phyloP scores from a whole-genome alignment of 495 filamentous ascomycete genomes.

The Cercophora sp. region DNA sequence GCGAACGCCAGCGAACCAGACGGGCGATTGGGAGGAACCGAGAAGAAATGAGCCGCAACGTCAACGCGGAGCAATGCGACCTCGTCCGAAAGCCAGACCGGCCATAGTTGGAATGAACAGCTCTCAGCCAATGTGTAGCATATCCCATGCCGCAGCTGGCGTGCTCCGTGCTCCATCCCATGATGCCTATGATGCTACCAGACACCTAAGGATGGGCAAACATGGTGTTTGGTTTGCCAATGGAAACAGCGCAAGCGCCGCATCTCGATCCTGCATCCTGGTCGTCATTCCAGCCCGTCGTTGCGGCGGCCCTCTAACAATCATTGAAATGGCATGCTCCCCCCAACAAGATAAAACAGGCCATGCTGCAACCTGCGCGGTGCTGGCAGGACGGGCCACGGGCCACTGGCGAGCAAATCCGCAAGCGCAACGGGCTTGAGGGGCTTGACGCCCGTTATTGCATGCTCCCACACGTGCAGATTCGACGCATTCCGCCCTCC shows the following conservation, averaged over 20 bases:
- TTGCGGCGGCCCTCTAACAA: neutral
- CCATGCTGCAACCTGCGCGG: conserved; percentile 4
- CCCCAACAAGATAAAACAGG: conserved; percentile 6
- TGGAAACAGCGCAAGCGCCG: conserved; percentile 6
- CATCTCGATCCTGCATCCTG: neutral
- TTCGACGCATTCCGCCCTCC: conserved; percentile 9
- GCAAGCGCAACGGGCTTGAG: neutral
- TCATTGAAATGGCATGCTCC: conserved; percentile 4
- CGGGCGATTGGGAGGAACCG: neutral
- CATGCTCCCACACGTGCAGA: conserved; percentile 4
- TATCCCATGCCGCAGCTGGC: conserved; percentile 6
- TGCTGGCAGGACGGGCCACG: neutral
- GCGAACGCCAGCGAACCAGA: neutral
- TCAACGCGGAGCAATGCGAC: conserved; percentile 10
- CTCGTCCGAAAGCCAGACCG: neutral
- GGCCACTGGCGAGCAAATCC: neutral
- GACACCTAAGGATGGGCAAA: neutral
- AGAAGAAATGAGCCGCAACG: conserved; percentile 3
- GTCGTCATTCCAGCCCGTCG: neutral
- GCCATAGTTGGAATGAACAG: neutral
- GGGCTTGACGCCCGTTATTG: neutral
- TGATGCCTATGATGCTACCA: conserved; percentile 4
- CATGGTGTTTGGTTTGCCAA: conserved; percentile 12
- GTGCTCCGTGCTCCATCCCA: neutral
- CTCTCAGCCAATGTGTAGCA: too few relatives aligned